A percentile compares a stretch with the other conserved stretches of the same genome.
Evolutionary conservation across 495 filamentous ascomycete species (phyloP).

Genomic region (Neurospora sp.): DNA sequence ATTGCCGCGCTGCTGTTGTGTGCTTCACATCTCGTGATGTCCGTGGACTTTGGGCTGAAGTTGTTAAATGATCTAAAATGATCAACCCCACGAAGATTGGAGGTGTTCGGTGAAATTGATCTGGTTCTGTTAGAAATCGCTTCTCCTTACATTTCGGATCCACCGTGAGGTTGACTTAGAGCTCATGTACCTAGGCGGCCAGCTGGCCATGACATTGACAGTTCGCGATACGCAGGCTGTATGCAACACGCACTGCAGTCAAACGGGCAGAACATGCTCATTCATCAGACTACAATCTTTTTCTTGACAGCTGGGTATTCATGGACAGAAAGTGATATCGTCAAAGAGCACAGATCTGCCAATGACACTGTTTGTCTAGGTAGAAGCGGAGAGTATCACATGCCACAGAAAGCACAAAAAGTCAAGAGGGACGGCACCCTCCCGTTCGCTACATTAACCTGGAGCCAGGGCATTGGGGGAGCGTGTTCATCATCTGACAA

Average conservation of each 20-base stretch:
- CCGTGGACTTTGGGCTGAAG: not conserved
- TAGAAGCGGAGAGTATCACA: not conserved
- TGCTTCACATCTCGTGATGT: not conserved
- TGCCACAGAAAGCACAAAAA: not conserved
- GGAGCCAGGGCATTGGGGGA: not conserved
- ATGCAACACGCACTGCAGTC: not conserved
- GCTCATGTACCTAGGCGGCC: not conserved
- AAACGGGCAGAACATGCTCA: not conserved
- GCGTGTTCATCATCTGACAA: not conserved
- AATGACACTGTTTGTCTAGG: not conserved
- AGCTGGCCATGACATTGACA: not conserved
- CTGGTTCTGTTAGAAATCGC: not conserved
- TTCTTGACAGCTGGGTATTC: not conserved
- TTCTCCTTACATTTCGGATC: not conserved
- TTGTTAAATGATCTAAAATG: not conserved
- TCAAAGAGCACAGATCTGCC: not conserved
- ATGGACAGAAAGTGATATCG: not conserved
- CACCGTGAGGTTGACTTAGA: not conserved
- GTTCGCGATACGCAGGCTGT: not conserved
- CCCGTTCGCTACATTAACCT: not conserved
- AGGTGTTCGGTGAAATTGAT: not conserved
- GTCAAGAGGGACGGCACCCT: not conserved
- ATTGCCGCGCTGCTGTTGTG: not conserved
- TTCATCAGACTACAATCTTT: not conserved
- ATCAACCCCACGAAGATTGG: not conserved